A percentile compares a stretch with the other conserved stretches of the same genome.
Evolutionary conservation across 345 rosid genomes (phyloP).

Genomic region (Iberis pinnata): DNA sequence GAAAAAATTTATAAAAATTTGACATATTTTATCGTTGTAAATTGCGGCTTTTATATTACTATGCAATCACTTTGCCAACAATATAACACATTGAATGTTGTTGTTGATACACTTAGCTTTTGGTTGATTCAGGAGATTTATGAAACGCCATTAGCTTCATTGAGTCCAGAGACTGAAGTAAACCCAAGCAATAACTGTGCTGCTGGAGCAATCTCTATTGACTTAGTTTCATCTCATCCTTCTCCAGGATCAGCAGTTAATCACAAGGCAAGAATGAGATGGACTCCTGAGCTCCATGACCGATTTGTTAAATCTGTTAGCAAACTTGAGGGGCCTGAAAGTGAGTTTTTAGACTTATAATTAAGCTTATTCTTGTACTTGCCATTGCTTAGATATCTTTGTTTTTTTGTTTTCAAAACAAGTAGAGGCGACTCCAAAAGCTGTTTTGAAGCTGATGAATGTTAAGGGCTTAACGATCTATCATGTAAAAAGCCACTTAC

Average conservation of each 20-base stretch:
- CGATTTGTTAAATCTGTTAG: conserved; percentile 57
- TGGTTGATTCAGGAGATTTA: conserved; percentile 62
- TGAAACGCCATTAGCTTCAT: conserved; percentile 38
- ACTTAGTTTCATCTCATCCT: conserved; percentile 39
- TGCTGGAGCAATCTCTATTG: conserved; percentile 34
- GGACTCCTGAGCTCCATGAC: conserved; percentile 90
- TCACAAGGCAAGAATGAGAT: conserved; percentile 82
- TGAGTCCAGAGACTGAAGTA: conserved; percentile 29
- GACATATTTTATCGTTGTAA: too few relatives aligned
- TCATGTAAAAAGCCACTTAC: conserved; percentile 93
- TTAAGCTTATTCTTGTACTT: background rate
- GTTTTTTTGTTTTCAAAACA: conserved; percentile 12
- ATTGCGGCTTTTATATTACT: too few relatives aligned
- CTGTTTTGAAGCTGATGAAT: conserved; percentile 83
- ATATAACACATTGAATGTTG: too few relatives aligned
- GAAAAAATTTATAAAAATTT: too few relatives aligned
- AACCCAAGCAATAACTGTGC: conserved; percentile 29
- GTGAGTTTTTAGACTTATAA: conserved; percentile 37
- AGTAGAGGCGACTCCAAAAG: conserved; percentile 93
- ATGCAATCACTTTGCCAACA: too few relatives aligned
- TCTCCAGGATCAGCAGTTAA: conserved; percentile 39
- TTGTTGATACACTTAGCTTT: conserved; percentile 15
- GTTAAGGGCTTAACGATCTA: conserved; percentile 82
- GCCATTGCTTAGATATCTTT: background rate
- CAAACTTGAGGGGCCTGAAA: conserved; percentile 88